A percentile compares a stretch with the other conserved stretches of the same genome.
phyloP scores from a whole-genome alignment of 257 asterid species.

The Solanum chiquidenum region DNA sequence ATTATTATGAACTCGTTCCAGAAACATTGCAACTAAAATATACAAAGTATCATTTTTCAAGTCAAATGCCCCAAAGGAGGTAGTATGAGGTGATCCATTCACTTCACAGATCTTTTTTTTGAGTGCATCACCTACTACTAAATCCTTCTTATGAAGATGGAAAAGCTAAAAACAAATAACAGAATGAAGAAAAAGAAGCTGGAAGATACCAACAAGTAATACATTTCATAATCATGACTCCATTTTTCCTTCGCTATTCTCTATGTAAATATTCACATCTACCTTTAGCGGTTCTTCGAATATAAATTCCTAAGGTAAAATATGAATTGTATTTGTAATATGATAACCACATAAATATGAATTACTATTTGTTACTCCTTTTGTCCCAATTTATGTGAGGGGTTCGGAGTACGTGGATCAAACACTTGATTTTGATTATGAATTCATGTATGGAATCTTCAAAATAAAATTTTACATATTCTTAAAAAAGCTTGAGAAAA shows the following conservation, averaged over 20 bases:
- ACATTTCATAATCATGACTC: background rate
- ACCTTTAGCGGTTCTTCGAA: background rate
- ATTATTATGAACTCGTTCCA: background rate
- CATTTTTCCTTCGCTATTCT: background rate
- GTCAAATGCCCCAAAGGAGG: background rate
- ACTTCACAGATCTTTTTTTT: background rate
- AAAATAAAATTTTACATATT: background rate
- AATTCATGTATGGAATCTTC: background rate
- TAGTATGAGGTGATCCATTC: background rate
- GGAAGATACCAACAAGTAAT: background rate
- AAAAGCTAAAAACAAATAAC: background rate
- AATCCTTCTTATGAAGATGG: background rate
- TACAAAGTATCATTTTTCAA: background rate
- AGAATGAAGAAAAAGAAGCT: background rate
- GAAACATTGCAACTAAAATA: background rate
- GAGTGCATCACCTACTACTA: background rate
- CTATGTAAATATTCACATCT: background rate
- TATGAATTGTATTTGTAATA: background rate
- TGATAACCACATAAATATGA: background rate
- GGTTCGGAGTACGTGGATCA: background rate
- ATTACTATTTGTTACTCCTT: background rate
- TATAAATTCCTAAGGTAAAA: background rate
- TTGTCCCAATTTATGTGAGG: background rate
- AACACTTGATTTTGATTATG: background rate
- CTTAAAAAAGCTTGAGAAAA: background rate